Conservation (phyloP, 768 basidiomycete genomes). For the Termitomyces sp. region DNA sequence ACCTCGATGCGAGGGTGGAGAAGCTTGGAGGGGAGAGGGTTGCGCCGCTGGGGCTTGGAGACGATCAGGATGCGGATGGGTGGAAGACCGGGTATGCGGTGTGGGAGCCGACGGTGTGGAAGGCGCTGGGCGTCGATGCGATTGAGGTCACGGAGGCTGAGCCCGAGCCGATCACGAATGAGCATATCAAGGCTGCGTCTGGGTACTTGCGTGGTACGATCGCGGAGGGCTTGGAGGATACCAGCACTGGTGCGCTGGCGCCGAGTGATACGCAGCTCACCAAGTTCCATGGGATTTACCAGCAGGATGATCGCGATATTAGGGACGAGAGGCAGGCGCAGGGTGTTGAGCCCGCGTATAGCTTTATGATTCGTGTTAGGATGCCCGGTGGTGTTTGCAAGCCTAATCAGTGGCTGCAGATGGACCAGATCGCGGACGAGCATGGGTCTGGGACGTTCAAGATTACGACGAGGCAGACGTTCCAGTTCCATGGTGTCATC, state of each 20-base stretch:
- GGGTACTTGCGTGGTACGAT: slow-evolving; percentile 95
- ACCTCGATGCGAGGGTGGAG: slow-evolving; percentile 77
- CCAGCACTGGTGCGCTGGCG: slow-evolving; percentile 85
- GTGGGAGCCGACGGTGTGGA: slow-evolving; percentile 96
- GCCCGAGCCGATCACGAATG: slow-evolving; percentile 97
- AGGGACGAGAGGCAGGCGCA: slow-evolving; percentile 92
- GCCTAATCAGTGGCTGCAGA: slow-evolving; percentile 89
- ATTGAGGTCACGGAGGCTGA: slow-evolving; percentile 89
- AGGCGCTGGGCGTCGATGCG: slow-evolving; percentile 86
- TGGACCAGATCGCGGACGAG: slow-evolving; percentile 96
- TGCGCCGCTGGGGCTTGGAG: slow-evolving; percentile 77
- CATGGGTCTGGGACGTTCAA: slow-evolving; percentile 94
- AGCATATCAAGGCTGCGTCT: slow-evolving; percentile 98
- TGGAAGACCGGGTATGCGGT: slow-evolving; percentile 92
- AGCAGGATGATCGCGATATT: slow-evolving; percentile 98
- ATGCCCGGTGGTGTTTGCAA: slow-evolving; percentile 95
- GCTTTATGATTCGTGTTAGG: slow-evolving; percentile 98
- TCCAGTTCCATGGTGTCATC: slow-evolving; percentile 99
- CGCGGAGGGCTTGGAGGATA: slow-evolving; percentile 83
- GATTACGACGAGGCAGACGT: slow-evolving; percentile 95
- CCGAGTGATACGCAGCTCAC: slow-evolving; percentile 91
- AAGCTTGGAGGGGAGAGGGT: slow-evolving; percentile 78
- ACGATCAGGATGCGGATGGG: slow-evolving; percentile 98
- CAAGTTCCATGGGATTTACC: slow-evolving; percentile 97
- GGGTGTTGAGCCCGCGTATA: slow-evolving; percentile 92